Evolutionary conservation across 768 basidiomycete species (phyloP), one percentile per base, ranked within the genome.

Genomic region (Boletellus ananas): DNA sequence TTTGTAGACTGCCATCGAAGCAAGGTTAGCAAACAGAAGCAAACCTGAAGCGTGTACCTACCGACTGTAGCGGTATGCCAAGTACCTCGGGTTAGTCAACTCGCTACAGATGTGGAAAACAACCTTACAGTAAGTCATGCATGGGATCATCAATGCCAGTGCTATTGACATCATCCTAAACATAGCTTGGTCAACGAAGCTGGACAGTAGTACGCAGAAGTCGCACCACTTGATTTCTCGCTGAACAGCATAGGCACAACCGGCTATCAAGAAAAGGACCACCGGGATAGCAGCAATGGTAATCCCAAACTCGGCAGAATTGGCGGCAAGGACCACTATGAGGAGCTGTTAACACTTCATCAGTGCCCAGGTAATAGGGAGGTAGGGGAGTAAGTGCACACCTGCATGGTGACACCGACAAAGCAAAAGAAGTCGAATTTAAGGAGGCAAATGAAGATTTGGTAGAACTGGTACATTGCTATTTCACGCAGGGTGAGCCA

Each of bases 351-450:
- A 16, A 29, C 2, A 42, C 16, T 34, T 54, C 43, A 49, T 38
- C 39, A 40, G 23, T 6, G 21, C 10, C 34, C n/a, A 23, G n/a
- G 37, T 18, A n/a, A 38, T 13, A 50, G 23, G 4, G n/a, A 31
- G 23, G 20, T 16, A 11, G 21, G 6, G 20, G 17, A 43, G 20
- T 1, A 23, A 14, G 23, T 27, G 29, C 69, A 43, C 44, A 80
- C 90, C 81, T 93, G 90, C 79, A 91, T 90, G 3, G 90, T 91
- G 21, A 92, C 84, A n/a, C 85, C 90, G 18, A 79, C 76, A 63
- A 93, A 92, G 66, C 79, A 82, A 73, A 93, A 93, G 68, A 91
- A 93, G 67, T 93, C 90, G 65, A 93, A 90, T 65, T 91, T 93
- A 58, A 93, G 79, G 45, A 93, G 76, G 61, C 88, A 91, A 40